Evolutionary conservation across 1,139 yeast species (phyloP), one percentile per base, ranked within the genome.

Genomic region (Scheffersomyces stambukii): DNA sequence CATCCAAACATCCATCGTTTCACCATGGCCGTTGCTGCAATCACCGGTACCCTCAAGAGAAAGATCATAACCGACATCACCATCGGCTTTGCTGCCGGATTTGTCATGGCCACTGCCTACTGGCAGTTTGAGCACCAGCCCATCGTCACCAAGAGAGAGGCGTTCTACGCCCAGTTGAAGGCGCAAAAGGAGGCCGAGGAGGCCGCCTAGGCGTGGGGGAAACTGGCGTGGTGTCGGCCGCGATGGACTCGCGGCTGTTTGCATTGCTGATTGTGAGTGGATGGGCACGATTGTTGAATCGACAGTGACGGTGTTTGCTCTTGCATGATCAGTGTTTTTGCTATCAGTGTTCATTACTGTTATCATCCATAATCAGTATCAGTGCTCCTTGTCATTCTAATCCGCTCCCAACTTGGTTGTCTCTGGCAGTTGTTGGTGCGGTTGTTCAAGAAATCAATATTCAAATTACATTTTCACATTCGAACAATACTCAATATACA

Each of bases 1-100:
- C 10, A 21, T 23, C 13, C 20, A 22, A 18, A 26, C 20, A 17
- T 20, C 21, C 9, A 21, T 8, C 17, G 25, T 23, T 25, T 19
- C 26, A 40, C n/a, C 19, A 81, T 83, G 85, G 84, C 94, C 54
- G 75, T 88, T 54, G 86, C 95, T 55, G 95, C 96, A 51, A 86
- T 89, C 53, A 75, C 81, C 36, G 96, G 96, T 46, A 68, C 83
- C 45, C 74, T 89, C 43, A 84, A 76, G 68, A 85, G 79, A 71
- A 81, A 79, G 64, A 78, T 85, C 61, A 72, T 82, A 56, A 74
- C 83, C 46, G 96, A 91, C 55, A 76, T 89, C 60, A 44, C 77
- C 49, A 63, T 80, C 46, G 95, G 94, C 41, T 63, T 66, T 40
- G 71, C 53, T 33, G 50, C 57, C 43, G 74, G 74, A 12, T 60